Evolutionary conservation across 164 flowering plant species (phyloP).

Genomic region (Piper betle): DNA sequence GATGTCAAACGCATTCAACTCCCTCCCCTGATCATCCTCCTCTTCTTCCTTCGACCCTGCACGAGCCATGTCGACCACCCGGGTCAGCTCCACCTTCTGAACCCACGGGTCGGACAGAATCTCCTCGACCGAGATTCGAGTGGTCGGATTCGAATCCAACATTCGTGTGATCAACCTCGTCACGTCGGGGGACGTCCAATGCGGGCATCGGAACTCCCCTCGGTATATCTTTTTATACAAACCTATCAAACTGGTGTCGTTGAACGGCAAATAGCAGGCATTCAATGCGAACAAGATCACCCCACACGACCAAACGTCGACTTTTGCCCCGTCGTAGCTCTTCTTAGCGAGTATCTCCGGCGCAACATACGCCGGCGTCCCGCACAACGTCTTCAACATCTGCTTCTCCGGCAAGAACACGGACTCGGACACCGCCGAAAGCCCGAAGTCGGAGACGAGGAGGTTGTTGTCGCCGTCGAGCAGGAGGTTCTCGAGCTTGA

Average conservation of each 20-base stretch:
- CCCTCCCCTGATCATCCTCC: not conserved
- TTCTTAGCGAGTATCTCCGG: conserved; percentile 57
- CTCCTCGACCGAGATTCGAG: conserved; percentile 41
- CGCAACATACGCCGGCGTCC: conserved; percentile 68
- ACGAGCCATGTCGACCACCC: conserved; percentile 14
- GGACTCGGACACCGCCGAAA: conserved; percentile 43
- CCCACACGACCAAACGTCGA: conserved; percentile 69
- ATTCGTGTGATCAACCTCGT: conserved; percentile 27
- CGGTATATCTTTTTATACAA: conserved; percentile 53
- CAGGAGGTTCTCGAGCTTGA: conserved; percentile 61
- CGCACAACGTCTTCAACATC: conserved; percentile 52
- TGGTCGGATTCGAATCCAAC: conserved; percentile 44
- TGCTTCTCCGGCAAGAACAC: conserved; percentile 26
- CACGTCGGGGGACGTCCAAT: conserved; percentile 50
- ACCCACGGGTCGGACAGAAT: conserved; percentile 50
- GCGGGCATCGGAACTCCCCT: conserved; percentile 52
- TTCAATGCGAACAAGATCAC: conserved; percentile 41
- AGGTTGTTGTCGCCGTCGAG: conserved; percentile 51
- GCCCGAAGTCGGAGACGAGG: conserved; percentile 55
- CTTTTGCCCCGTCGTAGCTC: conserved; percentile 51
- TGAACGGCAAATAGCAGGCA: conserved; percentile 61
- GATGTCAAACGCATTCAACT: conserved; percentile 58
- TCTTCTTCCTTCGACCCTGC: conserved; percentile 3
- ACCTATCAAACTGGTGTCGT: conserved; percentile 47
- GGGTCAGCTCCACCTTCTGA: conserved; percentile 13